phyloP scores from a whole-genome alignment of 2,329 filamentous ascomycete species.

The Hymenoscyphus fructigenus region DNA sequence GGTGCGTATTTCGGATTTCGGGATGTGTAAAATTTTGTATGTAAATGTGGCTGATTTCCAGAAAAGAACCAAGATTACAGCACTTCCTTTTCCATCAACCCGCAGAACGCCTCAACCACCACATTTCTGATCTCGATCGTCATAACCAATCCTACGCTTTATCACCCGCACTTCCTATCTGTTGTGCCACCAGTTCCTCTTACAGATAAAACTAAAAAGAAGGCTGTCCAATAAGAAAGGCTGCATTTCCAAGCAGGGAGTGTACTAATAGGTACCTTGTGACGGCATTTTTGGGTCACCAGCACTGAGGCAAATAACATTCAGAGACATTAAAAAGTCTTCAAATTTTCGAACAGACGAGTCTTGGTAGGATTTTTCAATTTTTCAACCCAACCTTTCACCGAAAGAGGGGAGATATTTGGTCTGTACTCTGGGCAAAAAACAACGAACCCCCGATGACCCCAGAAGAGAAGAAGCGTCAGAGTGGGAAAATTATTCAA shows the following conservation, averaged over 20 bases:
- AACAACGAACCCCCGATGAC: not conserved
- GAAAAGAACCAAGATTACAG: not conserved
- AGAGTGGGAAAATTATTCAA: not conserved
- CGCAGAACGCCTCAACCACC: not conserved
- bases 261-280: conserved; percentile 1
- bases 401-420: not conserved
- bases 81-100: not conserved
- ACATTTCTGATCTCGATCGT: not conserved
- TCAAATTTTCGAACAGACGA: not conserved
- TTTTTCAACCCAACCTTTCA: not conserved
- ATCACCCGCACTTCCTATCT: not conserved
- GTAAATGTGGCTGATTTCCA: not conserved
- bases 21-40: not conserved
- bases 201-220: not conserved
- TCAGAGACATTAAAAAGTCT: not conserved
- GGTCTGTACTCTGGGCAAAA: not conserved
- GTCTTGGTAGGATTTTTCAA: not conserved
- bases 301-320: not conserved
- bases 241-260: conserved; percentile 14
- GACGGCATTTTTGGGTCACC: not conserved
- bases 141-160: not conserved
- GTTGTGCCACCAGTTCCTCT: not conserved
- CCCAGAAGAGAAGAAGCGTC: not conserved
- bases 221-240: conserved; percentile 11
- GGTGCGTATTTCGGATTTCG: not conserved